A percentile compares a stretch with the other conserved stretches of the same genome.
Conservation (phyloP, 495 filamentous ascomycete species). For the Parachaetomium inaequale region DNA sequence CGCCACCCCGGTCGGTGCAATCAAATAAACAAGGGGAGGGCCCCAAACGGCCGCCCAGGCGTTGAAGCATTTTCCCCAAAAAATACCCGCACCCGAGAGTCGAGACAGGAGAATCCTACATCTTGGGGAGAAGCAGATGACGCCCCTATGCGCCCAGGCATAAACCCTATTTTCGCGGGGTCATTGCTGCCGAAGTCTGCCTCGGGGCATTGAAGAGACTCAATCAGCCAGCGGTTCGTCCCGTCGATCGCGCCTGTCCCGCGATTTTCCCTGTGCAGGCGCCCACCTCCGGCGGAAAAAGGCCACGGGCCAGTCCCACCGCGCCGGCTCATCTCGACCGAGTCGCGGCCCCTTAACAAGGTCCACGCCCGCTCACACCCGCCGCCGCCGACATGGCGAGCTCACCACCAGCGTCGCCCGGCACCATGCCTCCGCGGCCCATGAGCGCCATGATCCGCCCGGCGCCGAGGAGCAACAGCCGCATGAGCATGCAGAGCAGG, state of each 20-base stretch:
- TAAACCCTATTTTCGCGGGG: conserved; percentile 30
- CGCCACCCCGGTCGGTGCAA: conserved; percentile 33
- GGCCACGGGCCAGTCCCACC: conserved; percentile 16
- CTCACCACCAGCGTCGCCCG: conserved; percentile 55
- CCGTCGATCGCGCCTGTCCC: conserved; percentile 11
- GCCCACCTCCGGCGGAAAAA: conserved; percentile 2
- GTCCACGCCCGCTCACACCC: conserved; percentile 22
- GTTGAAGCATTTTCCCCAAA: conserved; percentile 22
- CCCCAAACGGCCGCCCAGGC: conserved; percentile 20
- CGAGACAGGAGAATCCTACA: conserved; percentile 24
- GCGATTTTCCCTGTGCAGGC: conserved; percentile 18
- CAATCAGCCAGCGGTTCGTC: conserved; percentile 19
- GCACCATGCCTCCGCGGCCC: conserved; percentile 58
- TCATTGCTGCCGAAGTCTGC: conserved; percentile 21
- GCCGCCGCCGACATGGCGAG: conserved; percentile 46
- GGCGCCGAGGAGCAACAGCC: conserved; percentile 73
- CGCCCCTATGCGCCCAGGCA: conserved; percentile 27
- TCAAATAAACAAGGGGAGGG: conserved; percentile 41
- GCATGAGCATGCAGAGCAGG: conserved; percentile 83
- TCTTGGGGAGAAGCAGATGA: conserved; percentile 27
- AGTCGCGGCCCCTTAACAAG: conserved; percentile 19
- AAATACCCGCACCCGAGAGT: conserved; percentile 33
- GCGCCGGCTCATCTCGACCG: conserved; percentile 19
- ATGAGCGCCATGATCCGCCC: conserved; percentile 83
- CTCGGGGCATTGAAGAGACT: conserved; percentile 10